phyloP scores from a whole-genome alignment of 306 rosid species.

The Citrullus mucosospermus region DNA sequence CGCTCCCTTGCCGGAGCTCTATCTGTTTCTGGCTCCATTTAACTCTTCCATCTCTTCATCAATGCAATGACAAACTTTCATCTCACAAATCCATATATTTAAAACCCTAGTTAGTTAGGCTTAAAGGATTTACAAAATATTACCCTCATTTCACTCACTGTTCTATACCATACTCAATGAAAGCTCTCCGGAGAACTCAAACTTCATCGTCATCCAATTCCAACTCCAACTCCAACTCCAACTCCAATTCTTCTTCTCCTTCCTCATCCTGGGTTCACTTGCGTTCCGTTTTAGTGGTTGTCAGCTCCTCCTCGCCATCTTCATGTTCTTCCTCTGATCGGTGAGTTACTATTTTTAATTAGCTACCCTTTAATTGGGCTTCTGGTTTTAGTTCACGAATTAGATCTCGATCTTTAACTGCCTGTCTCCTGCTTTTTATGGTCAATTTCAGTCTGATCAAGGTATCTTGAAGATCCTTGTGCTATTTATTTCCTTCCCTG shows the following conservation, averaged over 20 bases:
- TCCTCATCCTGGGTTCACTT: constrained; percentile 91
- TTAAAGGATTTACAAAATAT: not conserved
- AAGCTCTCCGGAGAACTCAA: constrained; percentile 78
- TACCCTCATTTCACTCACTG: not conserved
- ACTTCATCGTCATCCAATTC: constrained; percentile 56
- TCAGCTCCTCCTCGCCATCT: constrained; percentile 90
- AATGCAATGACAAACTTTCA: not conserved
- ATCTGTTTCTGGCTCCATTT: constrained; percentile 35
- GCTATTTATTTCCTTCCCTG: not conserved
- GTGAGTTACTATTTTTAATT: constrained; percentile 36
- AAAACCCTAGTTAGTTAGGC: constrained; percentile 11
- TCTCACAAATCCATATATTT: not conserved
- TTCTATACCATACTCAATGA: constrained; percentile 27
- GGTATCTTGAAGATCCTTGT: not conserved
- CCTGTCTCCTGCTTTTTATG: not conserved
- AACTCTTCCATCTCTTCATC: constrained; percentile 45
- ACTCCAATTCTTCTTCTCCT: constrained; percentile 7
- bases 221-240: constrained; percentile 4
- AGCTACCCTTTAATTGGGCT: not conserved
- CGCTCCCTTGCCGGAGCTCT: constrained; percentile 54
- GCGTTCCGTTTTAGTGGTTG: constrained; percentile 97
- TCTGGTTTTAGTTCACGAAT: not conserved
- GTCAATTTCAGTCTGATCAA: not conserved
- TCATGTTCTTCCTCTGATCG: constrained; percentile 90
- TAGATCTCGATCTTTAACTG: constrained; percentile 3